phyloP scores from a whole-genome alignment of 257 asterid genomes.

The Nicotiana noctiflora region DNA sequence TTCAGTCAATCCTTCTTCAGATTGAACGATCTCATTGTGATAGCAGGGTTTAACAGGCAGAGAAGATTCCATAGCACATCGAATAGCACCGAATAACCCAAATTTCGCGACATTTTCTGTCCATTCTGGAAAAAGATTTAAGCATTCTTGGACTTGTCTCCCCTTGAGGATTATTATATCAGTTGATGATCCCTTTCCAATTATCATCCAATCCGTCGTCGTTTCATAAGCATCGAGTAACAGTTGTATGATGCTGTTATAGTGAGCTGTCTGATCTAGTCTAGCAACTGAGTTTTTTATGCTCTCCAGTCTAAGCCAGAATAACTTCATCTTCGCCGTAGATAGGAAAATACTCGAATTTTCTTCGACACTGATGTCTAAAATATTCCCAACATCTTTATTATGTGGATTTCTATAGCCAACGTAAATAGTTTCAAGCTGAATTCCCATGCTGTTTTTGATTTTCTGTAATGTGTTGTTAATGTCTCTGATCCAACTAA shows the following conservation, averaged over 20 bases:
- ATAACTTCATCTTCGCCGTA: slow-evolving; percentile 27
- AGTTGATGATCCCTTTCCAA: slow-evolving; percentile 36
- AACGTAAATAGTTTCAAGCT: slow-evolving; percentile 47
- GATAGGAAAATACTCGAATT: slow-evolving; percentile 28
- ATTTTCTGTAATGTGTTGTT: slow-evolving; percentile 26
- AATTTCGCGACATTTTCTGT: slow-evolving; percentile 21
- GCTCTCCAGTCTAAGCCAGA: slow-evolving; percentile 57
- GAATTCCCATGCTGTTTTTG: slow-evolving; percentile 20
- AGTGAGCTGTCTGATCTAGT: slow-evolving; percentile 3
- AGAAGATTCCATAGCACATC: slow-evolving; percentile 20
- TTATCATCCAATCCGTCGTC: slow-evolving; percentile 37
- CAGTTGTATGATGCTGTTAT: slow-evolving; percentile 15
- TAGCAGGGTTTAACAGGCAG: slow-evolving; percentile 23
- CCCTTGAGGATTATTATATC: slow-evolving; percentile 28
- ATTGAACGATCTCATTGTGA: slow-evolving; percentile 31
- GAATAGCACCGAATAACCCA: slow-evolving; percentile 44
- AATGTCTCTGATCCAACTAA: slow-evolving; percentile 51
- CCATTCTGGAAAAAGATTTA: slow-evolving; percentile 26
- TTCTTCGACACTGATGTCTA: slow-evolving; percentile 38
- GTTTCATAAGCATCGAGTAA: slow-evolving; percentile 19
- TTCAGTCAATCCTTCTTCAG: slow-evolving; percentile 44
- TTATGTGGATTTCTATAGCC: slow-evolving; percentile 50
- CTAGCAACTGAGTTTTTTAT: slow-evolving; percentile 25
- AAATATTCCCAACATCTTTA: slow-evolving; percentile 27
- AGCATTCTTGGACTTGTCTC: slow-evolving; percentile 22